Evolutionary conservation across 306 rosid genomes (phyloP).

Genomic region (Glycyrrhiza uralensis): DNA sequence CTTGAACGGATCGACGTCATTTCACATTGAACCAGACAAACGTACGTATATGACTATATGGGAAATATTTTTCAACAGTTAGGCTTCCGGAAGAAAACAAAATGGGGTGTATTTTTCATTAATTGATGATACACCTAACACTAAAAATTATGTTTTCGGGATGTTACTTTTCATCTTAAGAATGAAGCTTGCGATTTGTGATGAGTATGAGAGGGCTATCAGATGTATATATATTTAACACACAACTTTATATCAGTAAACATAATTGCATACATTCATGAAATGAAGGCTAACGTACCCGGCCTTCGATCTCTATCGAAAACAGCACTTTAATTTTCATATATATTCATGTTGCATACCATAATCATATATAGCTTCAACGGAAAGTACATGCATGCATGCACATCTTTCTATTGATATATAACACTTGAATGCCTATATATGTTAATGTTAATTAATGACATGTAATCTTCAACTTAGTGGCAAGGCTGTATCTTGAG

Average conservation of each 20-base stretch:
- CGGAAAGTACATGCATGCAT: neutral
- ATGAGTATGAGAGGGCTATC: neutral
- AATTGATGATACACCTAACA: constrained; percentile 37
- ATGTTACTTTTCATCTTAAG: constrained; percentile 36
- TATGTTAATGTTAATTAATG: too few relatives aligned
- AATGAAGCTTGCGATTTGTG: constrained; percentile 25
- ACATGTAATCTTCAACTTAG: constrained; percentile 8
- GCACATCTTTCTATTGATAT: neutral
- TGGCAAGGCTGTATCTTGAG: neutral
- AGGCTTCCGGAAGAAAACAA: neutral
- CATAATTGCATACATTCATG: neutral
- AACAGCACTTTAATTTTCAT: neutral
- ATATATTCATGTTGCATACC: constrained; percentile 1
- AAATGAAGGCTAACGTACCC: constrained; percentile 23
- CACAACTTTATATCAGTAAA: constrained; percentile 12
- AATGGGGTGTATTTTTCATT: constrained; percentile 5
- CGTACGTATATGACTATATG: too few relatives aligned
- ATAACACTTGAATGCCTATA: neutral
- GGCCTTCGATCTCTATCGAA: constrained; percentile 19
- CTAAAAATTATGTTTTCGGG: constrained; percentile 16
- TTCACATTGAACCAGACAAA: too few relatives aligned
- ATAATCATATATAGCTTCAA: neutral
- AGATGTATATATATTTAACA: neutral
- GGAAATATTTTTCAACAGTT: constrained; percentile 5
- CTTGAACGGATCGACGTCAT: too few relatives aligned